A percentile compares a stretch with the other conserved stretches of the same genome.
These are phyloP conservation scores for Sporobolomyces roseus DNA, from an alignment of 768 basidiomycete genomes.

Conservation along the genomic window DNA sequence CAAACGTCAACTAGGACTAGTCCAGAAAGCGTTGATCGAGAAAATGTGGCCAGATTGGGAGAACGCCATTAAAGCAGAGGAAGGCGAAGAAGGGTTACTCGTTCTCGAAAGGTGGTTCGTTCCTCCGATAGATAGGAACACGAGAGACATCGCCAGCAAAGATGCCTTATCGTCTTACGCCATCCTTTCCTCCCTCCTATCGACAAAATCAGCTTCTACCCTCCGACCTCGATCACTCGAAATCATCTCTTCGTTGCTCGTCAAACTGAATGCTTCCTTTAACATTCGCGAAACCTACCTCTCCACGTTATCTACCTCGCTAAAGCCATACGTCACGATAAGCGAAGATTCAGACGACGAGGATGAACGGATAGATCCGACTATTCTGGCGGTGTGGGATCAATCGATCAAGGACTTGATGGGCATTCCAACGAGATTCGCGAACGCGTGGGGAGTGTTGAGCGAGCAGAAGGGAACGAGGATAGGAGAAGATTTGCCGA, in stretches of 20 bases:
- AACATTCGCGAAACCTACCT: conserved; percentile 13
- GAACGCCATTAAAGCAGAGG: conserved; percentile 15
- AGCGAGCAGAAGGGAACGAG: conserved; percentile 3
- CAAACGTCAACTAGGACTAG: conserved; percentile 33
- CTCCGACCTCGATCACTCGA: conserved; percentile 21
- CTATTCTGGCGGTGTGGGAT: conserved; percentile 58
- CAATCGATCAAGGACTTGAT: conserved; percentile 65
- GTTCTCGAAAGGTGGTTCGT: conserved; percentile 32
- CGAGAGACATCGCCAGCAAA: not conserved
- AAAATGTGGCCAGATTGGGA: conserved; percentile 39
- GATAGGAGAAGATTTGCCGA: conserved; percentile 50
- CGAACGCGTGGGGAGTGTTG: conserved; percentile 56
- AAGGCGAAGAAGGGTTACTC: not conserved
- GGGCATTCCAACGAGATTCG: conserved; percentile 69
- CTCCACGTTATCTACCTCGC: not conserved
- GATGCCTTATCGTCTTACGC: conserved; percentile 31
- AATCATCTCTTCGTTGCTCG: conserved; percentile 11
- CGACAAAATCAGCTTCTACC: not conserved
- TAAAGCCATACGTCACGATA: too few species aligned
- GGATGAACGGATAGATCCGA: conserved; percentile 6
- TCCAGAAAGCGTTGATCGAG: conserved; percentile 35
- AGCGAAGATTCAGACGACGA: conserved; percentile 16
- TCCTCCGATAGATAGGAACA: not conserved
- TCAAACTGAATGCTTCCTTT: not conserved
- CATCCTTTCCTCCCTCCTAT: conserved; percentile 26